Percentiles rank a stretch among this genome's conserved stretches.
Evolutionary conservation across 2,329 filamentous ascomycete species (phyloP).

Genomic region (Diplodia mutila): DNA sequence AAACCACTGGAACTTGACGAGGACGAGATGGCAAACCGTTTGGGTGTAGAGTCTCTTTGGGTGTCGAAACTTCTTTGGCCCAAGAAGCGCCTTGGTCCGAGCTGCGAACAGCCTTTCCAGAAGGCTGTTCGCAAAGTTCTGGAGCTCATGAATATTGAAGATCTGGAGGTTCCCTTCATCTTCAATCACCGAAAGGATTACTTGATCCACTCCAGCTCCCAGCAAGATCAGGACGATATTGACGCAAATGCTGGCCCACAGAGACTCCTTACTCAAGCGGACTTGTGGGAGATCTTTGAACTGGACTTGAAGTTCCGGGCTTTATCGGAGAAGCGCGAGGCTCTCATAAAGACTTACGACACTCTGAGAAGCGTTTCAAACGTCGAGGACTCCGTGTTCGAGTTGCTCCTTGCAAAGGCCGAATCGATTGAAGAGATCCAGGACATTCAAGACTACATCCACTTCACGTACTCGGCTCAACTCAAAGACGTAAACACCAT

Average conservation of each 20-base stretch:
- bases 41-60: slow-evolving; percentile 89
- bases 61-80: slow-evolving; percentile 88
- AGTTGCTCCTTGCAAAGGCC: slow-evolving; percentile 79
- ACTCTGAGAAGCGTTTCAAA: slow-evolving; percentile 66
- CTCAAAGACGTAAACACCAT: slow-evolving; percentile 76
- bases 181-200: slow-evolving; percentile 99
- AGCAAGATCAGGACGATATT: slow-evolving; percentile 66
- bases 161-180: slow-evolving; percentile 95
- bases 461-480: slow-evolving; percentile 87
- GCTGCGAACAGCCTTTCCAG: slow-evolving; percentile 80
- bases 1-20: slow-evolving; percentile 77
- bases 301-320: slow-evolving; percentile 94
- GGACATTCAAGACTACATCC: slow-evolving; percentile 93
- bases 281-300: slow-evolving; percentile 94
- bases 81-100: slow-evolving; percentile 74
- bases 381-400: slow-evolving; percentile 71
- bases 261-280: slow-evolving; percentile 87
- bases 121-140: slow-evolving; percentile 89
- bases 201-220: slow-evolving; percentile 80
- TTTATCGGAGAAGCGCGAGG: slow-evolving; percentile 86
- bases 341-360: slow-evolving; percentile 77
- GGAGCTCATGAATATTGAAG: slow-evolving; percentile 92
- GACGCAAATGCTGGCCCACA: slow-evolving; percentile 76
- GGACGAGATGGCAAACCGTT: slow-evolving; percentile 64
- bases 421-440: slow-evolving; percentile 93